Evolutionary conservation across 257 asterid species (phyloP), one percentile per base, ranked within the genome.

Genomic region (Galeopsis tetrahit): DNA sequence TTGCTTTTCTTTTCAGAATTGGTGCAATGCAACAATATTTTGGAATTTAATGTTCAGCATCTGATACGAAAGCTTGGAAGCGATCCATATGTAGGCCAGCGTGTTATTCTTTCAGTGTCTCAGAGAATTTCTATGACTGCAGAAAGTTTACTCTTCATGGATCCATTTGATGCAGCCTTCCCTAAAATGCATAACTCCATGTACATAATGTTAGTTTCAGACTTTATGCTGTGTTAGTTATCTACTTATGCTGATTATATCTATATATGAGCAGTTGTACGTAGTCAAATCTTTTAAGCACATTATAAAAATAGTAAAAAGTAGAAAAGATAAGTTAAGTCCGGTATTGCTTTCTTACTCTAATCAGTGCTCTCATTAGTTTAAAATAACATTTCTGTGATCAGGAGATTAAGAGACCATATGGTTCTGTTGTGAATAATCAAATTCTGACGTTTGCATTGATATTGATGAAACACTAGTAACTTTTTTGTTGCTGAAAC

Each of bases 21-120:
- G 71, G 76, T 66, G 78, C 84, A 80, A 59, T 44, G 71, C 40
- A 82, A 55, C 66, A 64, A 70, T 44, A 77, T 55, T 78, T 79
- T 79, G 67, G 82, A 81, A 82, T 77, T 77, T 80, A 80, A 82
- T 82, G 77, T 87, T 69, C 99, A 95, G 81, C 98, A 92, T 78
- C 77, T 95, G 83, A 49, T 90, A 77, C 97, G 98, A 31, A 90
- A 86, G 77, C 95, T 95, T 69, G 99, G 99, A 78, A 85, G 81
- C 7, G 86, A 87, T 69, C 82, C 92, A 52, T 88, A 76, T 68
- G 57, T 88, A 62, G 99, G 99, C n/a, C 99, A 92, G 81, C 92
- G 89, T 31, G 56, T 82, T 42, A 84, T 95, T 78, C 88, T 95
- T 60, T 81, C 96, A 38, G 90, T 84, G 78, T 90, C 96, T 75